These are phyloP conservation scores for Tanacetum coccineum DNA, from an alignment of 129 eudicot species.

Conservation along the genomic window DNA sequence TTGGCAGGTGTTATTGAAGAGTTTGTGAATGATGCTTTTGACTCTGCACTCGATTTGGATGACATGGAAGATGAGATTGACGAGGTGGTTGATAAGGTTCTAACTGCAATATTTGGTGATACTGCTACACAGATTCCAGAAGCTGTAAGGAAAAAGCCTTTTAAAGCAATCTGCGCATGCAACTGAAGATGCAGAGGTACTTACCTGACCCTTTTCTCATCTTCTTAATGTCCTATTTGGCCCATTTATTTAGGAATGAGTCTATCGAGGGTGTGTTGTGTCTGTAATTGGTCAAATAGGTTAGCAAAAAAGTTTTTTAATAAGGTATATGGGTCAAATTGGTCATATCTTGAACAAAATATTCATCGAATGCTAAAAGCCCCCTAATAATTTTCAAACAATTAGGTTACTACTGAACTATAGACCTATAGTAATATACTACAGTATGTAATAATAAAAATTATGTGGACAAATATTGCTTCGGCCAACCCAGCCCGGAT, in stretches of 20 bases:
- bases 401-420: no score
- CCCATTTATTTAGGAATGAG: neutral
- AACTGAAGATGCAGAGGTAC: constrained; percentile 50
- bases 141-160: constrained; percentile 67
- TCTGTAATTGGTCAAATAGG: neutral
- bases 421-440: no score
- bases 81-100: constrained; percentile 93
- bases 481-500: no score
- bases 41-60: constrained; percentile 77
- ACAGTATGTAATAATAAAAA: no score
- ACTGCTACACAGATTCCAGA: constrained; percentile 91
- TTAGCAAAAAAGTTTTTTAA: neutral
- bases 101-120: constrained; percentile 89
- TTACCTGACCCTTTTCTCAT: neutral
- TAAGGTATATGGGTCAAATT: no score
- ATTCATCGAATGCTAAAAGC: no score
- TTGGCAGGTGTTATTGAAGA: constrained; percentile 96
- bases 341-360: no score
- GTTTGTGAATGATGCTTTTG: constrained; percentile 76
- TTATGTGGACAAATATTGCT: no score
- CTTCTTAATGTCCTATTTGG: neutral
- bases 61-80: constrained; percentile 97
- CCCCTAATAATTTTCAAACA: no score
- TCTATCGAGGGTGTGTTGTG: neutral
- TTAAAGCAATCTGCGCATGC: constrained; percentile 64